Conservation (phyloP, 805 yeast species). For the Saccharomyces mikatae region DNA sequence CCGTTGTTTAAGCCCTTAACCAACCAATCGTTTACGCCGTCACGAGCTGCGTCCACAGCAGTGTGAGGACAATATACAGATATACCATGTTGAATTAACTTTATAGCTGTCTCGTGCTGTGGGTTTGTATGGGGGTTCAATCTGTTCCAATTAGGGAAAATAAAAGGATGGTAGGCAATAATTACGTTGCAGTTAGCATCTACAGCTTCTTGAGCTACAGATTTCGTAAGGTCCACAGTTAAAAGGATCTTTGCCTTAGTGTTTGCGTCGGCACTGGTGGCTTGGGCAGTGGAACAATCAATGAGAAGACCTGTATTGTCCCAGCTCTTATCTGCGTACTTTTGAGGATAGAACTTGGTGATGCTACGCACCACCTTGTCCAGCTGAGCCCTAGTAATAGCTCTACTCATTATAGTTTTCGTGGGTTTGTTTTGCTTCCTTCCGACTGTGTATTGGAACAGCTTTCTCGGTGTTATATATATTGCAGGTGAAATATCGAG, state of each 20-base stretch:
- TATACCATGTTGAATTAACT: slow-evolving; percentile 66
- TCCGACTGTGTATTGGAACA: not conserved
- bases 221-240: slow-evolving; percentile 76
- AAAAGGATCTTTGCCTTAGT: slow-evolving; percentile 39
- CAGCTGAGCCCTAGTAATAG: slow-evolving; percentile 29
- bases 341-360: slow-evolving; percentile 70
- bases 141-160: slow-evolving; percentile 78
- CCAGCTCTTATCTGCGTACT: slow-evolving; percentile 83
- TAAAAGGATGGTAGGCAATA: slow-evolving; percentile 90
- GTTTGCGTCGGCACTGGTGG: slow-evolving; percentile 8
- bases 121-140: slow-evolving; percentile 55
- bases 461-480: not conserved
- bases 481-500: not conserved
- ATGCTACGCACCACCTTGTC: slow-evolving; percentile 43
- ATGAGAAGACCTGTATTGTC: slow-evolving; percentile 90
- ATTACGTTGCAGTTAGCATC: slow-evolving; percentile 44
- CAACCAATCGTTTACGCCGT: slow-evolving; percentile 95
- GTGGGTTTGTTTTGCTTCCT: not conserved
- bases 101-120: slow-evolving; percentile 71
- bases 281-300: slow-evolving; percentile 43
- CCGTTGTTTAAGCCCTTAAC: slow-evolving; percentile 47
- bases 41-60: slow-evolving; percentile 82
- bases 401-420: slow-evolving; percentile 14
- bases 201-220: slow-evolving; percentile 83
- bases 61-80: slow-evolving; percentile 95